These are phyloP conservation scores for Komagataella kurtzmanii DNA, from an alignment of 805 yeast species.

Conservation along the genomic window DNA sequence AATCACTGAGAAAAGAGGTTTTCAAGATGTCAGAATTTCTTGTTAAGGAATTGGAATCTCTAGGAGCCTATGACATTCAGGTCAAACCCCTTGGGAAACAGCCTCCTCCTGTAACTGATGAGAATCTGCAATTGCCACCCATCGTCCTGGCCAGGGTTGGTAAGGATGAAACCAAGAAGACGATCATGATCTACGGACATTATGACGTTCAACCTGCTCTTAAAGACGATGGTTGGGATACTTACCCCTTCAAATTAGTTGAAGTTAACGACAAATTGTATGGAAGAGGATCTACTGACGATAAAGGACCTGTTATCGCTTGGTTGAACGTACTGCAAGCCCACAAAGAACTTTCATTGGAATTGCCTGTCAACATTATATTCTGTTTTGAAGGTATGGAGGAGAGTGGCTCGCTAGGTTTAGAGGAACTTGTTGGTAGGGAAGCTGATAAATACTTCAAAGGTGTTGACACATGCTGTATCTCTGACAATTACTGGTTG, in stretches of 20 bases:
- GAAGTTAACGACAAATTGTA: constrained; percentile 58
- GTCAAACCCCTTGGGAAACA: constrained; percentile 76
- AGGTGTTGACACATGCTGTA: constrained; percentile 87
- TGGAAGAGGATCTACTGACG: constrained; percentile 96
- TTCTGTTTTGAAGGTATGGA: constrained; percentile 99
- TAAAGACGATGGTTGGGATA: constrained; percentile 86
- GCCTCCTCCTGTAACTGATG: constrained; percentile 75
- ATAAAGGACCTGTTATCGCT: constrained; percentile 95
- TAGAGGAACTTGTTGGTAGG: constrained; percentile 66
- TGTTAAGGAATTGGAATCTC: constrained; percentile 45
- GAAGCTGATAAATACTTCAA: constrained; percentile 78
- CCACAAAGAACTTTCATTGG: constrained; percentile 70
- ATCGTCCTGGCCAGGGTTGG: constrained; percentile 88
- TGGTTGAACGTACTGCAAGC: constrained; percentile 94
- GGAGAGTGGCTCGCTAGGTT: constrained; percentile 90
- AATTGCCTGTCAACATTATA: constrained; percentile 84
- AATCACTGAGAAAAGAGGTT: constrained; percentile 75
- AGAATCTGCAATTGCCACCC: constrained; percentile 74
- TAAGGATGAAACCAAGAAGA: constrained; percentile 68
- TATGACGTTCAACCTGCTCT: constrained; percentile 98
- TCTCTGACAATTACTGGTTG: constrained; percentile 96
- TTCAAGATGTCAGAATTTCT: constrained; percentile 82
- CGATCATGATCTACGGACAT: constrained; percentile 88
- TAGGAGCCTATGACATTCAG: constrained; percentile 78
- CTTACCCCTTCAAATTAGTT: constrained; percentile 76